Base-by-base conservation (phyloP, 208 protist species). In the Acanthamoeba sp. region DNA sequence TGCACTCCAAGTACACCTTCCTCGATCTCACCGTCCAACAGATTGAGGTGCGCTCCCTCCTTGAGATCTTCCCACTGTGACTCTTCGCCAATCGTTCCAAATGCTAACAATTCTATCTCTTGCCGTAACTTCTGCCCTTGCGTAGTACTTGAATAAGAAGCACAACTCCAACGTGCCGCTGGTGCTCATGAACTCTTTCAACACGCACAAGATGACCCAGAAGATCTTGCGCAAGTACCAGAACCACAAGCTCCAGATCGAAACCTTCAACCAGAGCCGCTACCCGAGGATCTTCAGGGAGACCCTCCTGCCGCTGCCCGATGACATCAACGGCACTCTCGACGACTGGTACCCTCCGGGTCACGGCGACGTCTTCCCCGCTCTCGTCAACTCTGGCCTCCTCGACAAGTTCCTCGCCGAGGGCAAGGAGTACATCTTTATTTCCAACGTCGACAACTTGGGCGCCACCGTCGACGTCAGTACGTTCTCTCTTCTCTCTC, bases 361-460 rank as follows among this genome's bases (percentile, higher is more conserved):
- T n/a, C 99, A 99, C 96, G 99, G 99, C 32, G 99, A 99, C 95
- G 95, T 99, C 45, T 99, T 99, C 96, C 98, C 97, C 22, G 97
- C 98, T 16, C 97, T 99, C 20, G 97, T 98, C 80, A 97, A 98
- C 66, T 98, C 97, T 80, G 98, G 98, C 73, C 78, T 97, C 22
- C 89, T 98, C 2, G 95, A 98, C 24, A 78, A 87, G 50, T 90
- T 98, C 1, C 71, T 97, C 29, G 94, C n/a, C 27, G 95, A 98
- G 89, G 99, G 99, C 48, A 99, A 98, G 94, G 97, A 99, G 88
- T 99, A 99, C 95, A 97, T 99, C 93, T 99, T 99, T 94, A 98
- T 99, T 29, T 99, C 98, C 91, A 99, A 99, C 97, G 97, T 98
- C 85, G 99, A 99, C 98, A 99, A 99, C 98, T 97, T 99, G 27